Evolutionary conservation across 495 filamentous ascomycete species (phyloP).

Genomic region (Lophiotrema nucula): DNA sequence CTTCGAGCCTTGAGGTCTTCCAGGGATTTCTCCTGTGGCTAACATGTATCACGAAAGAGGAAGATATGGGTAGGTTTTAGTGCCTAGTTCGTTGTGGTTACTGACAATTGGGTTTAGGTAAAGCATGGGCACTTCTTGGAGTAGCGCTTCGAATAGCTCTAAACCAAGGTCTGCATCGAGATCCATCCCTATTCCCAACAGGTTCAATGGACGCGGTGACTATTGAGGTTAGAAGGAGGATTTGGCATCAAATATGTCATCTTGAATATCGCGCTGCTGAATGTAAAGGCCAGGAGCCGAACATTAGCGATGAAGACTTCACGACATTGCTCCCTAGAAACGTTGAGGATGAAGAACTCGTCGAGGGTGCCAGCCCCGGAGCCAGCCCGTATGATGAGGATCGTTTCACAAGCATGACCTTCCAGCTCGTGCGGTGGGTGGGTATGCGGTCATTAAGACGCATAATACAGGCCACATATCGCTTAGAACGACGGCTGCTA

Average conservation of each 20-base stretch:
- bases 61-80: slow-evolving; percentile 29
- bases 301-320: slow-evolving; percentile 28
- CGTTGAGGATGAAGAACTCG: slow-evolving; percentile 32
- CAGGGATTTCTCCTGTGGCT: slow-evolving; percentile 33
- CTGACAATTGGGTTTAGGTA: slow-evolving; percentile 1
- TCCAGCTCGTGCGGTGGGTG: slow-evolving; percentile 29
- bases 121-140: slow-evolving; percentile 34
- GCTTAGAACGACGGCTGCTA: slow-evolving; percentile 30
- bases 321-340: slow-evolving; percentile 32
- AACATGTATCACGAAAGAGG: slow-evolving; percentile 34
- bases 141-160: slow-evolving; percentile 28
- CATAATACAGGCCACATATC: slow-evolving; percentile 32
- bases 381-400: slow-evolving; percentile 19
- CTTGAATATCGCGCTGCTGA: slow-evolving; percentile 34
- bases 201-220: slow-evolving; percentile 30
- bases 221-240: slow-evolving; percentile 29
- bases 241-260: slow-evolving; percentile 35
- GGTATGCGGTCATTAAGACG: slow-evolving; percentile 28
- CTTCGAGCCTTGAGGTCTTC: slow-evolving; percentile 28
- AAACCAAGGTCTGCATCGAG: slow-evolving; percentile 33
- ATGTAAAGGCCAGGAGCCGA: slow-evolving; percentile 34
- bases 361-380: slow-evolving; percentile 24
- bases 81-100: neutral
- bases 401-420: slow-evolving; percentile 26
- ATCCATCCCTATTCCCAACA: slow-evolving; percentile 30